Percentiles rank a stretch among this genome's conserved stretches.
Evolutionary conservation across 129 eudicot species (phyloP).

Genomic region (Artemisia argyi): DNA sequence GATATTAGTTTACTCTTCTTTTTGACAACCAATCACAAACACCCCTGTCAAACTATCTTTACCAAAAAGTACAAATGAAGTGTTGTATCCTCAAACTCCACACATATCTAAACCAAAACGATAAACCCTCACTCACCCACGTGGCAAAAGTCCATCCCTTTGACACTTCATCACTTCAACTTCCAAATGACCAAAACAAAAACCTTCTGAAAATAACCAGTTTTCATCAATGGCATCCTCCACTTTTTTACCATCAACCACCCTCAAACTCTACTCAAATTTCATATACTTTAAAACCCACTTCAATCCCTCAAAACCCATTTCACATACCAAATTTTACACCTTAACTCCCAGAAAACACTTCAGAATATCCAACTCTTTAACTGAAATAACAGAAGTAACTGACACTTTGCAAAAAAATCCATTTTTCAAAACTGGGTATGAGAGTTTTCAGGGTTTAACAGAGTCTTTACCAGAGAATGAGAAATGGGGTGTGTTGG

Average conservation of each 20-base stretch:
- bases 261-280: constrained; percentile 43
- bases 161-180: constrained; percentile 20
- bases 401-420: constrained; percentile 48
- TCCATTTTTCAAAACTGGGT: constrained; percentile 54
- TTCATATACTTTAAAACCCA: constrained; percentile 32
- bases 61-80: constrained; percentile 15
- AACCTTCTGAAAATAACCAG: not conserved
- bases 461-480: constrained; percentile 53
- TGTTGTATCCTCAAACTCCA: constrained; percentile 66
- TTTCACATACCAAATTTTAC: not conserved
- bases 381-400: constrained; percentile 45
- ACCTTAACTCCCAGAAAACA: not conserved
- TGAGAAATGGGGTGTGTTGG: constrained; percentile 71
- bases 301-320: constrained; percentile 37
- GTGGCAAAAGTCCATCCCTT: constrained; percentile 51
- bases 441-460: constrained; percentile 43
- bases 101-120: constrained; percentile 47
- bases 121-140: constrained; percentile 49
- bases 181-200: not conserved
- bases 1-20: too few relatives aligned
- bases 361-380: constrained; percentile 6
- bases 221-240: constrained; percentile 59
- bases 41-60: not conserved
- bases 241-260: constrained; percentile 53
- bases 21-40: too few relatives aligned